Evolutionary conservation across 2,329 filamentous ascomycete species (phyloP).

Genomic region (Epichloe aotearoae): DNA sequence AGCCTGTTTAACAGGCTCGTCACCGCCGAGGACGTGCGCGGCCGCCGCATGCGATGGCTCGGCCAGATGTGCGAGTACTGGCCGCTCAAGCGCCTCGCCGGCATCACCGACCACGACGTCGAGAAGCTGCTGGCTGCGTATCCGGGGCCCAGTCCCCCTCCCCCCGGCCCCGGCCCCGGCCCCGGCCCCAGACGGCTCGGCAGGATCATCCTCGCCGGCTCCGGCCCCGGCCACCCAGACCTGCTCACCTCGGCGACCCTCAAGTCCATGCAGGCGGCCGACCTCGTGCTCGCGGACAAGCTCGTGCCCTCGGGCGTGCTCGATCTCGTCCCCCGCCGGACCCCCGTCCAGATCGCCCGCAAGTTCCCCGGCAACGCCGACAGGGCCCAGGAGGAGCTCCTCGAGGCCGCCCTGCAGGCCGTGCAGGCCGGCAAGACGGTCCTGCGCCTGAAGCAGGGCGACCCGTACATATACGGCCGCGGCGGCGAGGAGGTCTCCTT

Average conservation of each 20-base stretch:
- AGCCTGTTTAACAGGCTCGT: conserved; percentile 78
- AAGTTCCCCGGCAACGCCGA: conserved; percentile 98
- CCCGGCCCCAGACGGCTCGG: conserved; percentile 30
- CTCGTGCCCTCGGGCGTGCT: conserved; percentile 75
- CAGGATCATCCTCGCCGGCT: conserved; percentile 76
- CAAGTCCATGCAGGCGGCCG: conserved; percentile 60
- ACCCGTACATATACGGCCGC: conserved; percentile 90
- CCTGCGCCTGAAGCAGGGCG: conserved; percentile 85
- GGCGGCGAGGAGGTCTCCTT: conserved; percentile 86
- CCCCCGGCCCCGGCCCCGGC: conserved; percentile 4
- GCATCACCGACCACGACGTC: conserved; percentile 68
- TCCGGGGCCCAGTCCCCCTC: conserved; percentile 22
- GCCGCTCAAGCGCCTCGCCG: conserved; percentile 72
- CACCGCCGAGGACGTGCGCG: conserved; percentile 37
- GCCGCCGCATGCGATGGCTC: conserved; percentile 79
- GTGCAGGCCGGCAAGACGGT: conserved; percentile 58
- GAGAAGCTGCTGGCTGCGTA: conserved; percentile 66
- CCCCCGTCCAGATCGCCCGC: conserved; percentile 79
- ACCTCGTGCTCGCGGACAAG: conserved; percentile 76
- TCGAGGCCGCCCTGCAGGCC: conserved; percentile 62
- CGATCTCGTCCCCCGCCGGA: conserved; percentile 79
- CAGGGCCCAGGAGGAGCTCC: conserved; percentile 78
- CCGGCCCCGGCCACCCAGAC: conserved; percentile 84
- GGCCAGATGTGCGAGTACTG: conserved; percentile 97
- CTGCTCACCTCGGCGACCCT: conserved; percentile 74